Conservation (phyloP, 495 filamentous ascomycete species). For the Schizothecium vesticola region DNA sequence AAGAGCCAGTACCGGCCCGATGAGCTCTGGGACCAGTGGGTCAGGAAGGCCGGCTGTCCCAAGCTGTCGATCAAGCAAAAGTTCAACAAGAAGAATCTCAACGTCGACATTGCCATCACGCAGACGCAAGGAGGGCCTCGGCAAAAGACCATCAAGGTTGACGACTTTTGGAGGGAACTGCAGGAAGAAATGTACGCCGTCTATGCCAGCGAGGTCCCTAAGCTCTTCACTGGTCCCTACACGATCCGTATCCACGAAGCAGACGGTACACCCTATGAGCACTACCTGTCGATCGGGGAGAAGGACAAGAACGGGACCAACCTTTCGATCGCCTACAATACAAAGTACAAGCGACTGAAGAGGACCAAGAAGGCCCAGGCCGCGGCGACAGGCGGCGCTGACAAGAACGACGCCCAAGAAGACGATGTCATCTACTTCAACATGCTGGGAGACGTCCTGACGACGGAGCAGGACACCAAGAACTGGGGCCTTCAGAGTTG, state of each 20-base stretch:
- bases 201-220: constrained; percentile 62
- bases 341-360: constrained; percentile 97
- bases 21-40: constrained; percentile 88
- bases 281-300: constrained; percentile 93
- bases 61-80: constrained; percentile 74
- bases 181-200: constrained; percentile 70
- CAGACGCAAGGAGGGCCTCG: constrained; percentile 59
- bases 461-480: constrained; percentile 69
- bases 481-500: constrained; percentile 86
- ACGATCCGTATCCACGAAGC: constrained; percentile 97
- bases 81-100: constrained; percentile 97
- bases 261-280: constrained; percentile 96
- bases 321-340: constrained; percentile 96
- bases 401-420: constrained; percentile 69
- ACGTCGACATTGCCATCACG: constrained; percentile 85
- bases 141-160: constrained; percentile 48
- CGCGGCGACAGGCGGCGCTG: constrained; percentile 50
- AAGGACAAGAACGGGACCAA: constrained; percentile 54
- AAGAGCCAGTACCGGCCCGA: constrained; percentile 79
- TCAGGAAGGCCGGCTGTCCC: constrained; percentile 81
- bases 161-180: constrained; percentile 74
- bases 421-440: constrained; percentile 94
- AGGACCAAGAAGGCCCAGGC: constrained; percentile 84
- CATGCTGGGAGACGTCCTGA: constrained; percentile 86
- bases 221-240: constrained; percentile 89